These are phyloP conservation scores for Lanzia echinophila DNA, from an alignment of 2,329 filamentous ascomycete species.

Conservation along the genomic window DNA sequence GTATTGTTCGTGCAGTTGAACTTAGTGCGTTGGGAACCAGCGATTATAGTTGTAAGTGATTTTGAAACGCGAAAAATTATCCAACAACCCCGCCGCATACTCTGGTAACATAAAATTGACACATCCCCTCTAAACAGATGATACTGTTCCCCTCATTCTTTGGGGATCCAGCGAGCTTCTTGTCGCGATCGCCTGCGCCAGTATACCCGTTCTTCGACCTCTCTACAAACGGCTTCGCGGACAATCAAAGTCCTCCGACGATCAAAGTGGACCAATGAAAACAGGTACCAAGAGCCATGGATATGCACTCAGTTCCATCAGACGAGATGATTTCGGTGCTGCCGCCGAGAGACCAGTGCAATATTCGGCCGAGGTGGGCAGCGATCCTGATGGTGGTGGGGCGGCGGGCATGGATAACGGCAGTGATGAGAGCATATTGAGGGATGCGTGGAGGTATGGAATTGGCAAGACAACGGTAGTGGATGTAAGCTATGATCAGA, in stretches of 20 bases:
- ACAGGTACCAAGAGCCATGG: background rate
- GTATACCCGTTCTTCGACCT: conserved; percentile 1
- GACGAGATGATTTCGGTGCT: background rate
- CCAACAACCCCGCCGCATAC: background rate
- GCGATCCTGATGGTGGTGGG: background rate
- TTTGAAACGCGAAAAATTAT: background rate
- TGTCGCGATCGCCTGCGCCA: conserved; percentile 4
- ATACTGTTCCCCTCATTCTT: conserved; percentile 1
- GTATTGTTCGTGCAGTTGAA: background rate
- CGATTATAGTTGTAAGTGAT: conserved; percentile 6
- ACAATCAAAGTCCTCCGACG: background rate
- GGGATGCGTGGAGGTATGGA: background rate
- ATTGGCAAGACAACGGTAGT: conserved; percentile 2
- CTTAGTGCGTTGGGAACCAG: background rate
- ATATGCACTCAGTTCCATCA: conserved; percentile 1
- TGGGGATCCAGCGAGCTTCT: conserved; percentile 6
- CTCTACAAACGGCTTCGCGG: background rate
- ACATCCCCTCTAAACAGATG: background rate
- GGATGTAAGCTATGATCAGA: background rate
- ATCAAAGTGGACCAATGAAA: background rate
- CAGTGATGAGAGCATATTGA: conserved; percentile 4
- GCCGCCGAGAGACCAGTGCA: background rate
- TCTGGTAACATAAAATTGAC: background rate
- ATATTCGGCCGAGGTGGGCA: background rate
- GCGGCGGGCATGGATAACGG: background rate